Base-by-base conservation (phyloP, 768 basidiomycete genomes). In the Mycena indigotica region DNA sequence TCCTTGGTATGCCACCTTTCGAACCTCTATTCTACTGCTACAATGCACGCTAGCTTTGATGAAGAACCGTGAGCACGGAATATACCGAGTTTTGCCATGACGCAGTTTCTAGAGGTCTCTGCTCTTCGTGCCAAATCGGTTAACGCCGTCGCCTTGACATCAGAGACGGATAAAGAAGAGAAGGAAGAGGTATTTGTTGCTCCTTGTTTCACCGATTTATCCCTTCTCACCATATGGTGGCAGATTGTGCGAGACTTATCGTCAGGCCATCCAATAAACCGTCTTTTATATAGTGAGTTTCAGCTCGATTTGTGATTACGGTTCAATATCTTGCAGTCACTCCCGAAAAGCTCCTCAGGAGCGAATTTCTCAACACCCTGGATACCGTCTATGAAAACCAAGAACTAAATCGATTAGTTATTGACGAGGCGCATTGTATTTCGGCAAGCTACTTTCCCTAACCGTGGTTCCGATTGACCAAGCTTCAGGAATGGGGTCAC, bases 361-460 rank as follows among this genome's bases (percentile, higher is more conserved):
- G 73, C 6, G 83, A 87, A 10, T 83, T 92, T 53, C 69, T 78
- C 55, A 69, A 69, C 28, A 68, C 85, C 0, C 73, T 95, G 25
- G 70, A 74, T 5, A 70, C 66, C 2, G 67, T 87, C 16, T 76
- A 91, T 58, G 66, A 75, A n/a, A 77, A 84, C 16, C 74, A 78
- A 6, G 78, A 83, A 53, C 73, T 94, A 3, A 89, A 86, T 58
- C 78, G 91, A 5, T 75, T 95, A 4, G 89, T 94, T 13, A 80
- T 94, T 2, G 92, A 94, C 55, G 92, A 94, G 88, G 91, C 90
- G 1, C 90, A 93, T 69, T 91, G 91, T 62, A 91, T 93, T 61
- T 91, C 90, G 19, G 89, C 89, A 60, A 64, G 26, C 21, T 50
- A 5, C n/a, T n/a, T 52, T 57, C 78, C 59, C 38, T n/a, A 23